Evolutionary conservation across 208 protist genomes (phyloP), one percentile per base, ranked within the genome.

Genomic region (Acanthamoeba lugdunensis): DNA sequence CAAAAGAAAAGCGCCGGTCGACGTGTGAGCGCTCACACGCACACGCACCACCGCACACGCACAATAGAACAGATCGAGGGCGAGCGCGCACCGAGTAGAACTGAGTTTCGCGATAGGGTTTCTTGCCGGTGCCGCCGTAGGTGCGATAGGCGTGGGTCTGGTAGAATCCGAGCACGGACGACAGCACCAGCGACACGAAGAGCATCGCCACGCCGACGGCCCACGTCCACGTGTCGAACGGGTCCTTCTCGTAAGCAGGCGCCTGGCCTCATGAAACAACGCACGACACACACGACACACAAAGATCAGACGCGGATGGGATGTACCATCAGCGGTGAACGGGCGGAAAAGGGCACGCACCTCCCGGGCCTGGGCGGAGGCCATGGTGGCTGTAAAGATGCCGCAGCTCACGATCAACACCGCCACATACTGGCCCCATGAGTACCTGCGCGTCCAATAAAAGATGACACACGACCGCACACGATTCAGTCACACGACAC

Each of bases 351-450:
- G 45, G 37, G 25, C 9, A 33, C 23, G 9, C 41, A 85, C 77
- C 37, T 48, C 63, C 21, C 71, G 28, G 33, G 54, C 30, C 84
- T 90, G 54, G 4, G 84, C 84, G 18, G 84, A 90, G 6, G 84
- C 84, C 84, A 90, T 90, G 28, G 84, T 90, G 54, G 84, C 84
- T 28, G 63, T 54, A 25, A 90, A 90, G 50, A 93, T 93, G 37
- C 89, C 89, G n/a, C 41, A n/a, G 54, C 65, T 93, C 33, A 93
- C 89, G 25, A 93, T 93, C 25, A 93, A 7, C 14, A 81, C 89
- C 14, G 89, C 89, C 21, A 81, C 21, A 33, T 93, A 93, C 54
- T 93, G 89, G 58, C 67, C 18, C 89, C 67, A 82, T 16, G 89
- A 82, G 28, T 93, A 93, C 21, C 89, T 93, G 9, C n/a, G 25